Evolutionary conservation across 2,329 filamentous ascomycete species (phyloP).

Genomic region (Aureobasidium sp.): DNA sequence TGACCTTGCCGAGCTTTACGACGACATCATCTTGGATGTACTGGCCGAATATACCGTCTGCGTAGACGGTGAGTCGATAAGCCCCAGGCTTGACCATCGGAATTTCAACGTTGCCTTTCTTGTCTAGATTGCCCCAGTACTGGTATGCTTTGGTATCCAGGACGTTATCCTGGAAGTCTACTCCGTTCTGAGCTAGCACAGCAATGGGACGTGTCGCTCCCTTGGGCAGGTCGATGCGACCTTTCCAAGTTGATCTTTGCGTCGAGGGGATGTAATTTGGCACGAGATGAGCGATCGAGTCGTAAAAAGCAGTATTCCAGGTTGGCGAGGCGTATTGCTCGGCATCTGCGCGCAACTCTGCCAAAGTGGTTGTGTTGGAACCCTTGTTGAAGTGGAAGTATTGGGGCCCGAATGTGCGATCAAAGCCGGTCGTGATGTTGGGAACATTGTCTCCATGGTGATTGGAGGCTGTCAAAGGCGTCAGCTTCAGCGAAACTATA

Average conservation of each 20-base stretch:
- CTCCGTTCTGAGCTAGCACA: conserved; percentile 46
- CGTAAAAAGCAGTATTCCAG: conserved; percentile 57
- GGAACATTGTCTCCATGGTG: conserved; percentile 58
- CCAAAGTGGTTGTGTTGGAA: conserved; percentile 38
- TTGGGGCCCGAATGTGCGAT: conserved; percentile 58
- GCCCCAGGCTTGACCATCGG: conserved; percentile 49
- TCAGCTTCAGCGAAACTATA: too few species aligned
- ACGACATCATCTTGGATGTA: conserved; percentile 47
- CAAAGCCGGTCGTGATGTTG: conserved; percentile 58
- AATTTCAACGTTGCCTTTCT: conserved; percentile 45
- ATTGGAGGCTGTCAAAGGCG: conserved; percentile 43
- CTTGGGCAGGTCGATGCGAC: conserved; percentile 46
- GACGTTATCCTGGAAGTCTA: conserved; percentile 55
- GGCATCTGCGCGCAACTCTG: conserved; percentile 49
- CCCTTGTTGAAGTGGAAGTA: conserved; percentile 59
- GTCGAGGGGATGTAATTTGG: conserved; percentile 52
- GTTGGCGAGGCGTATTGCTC: conserved; percentile 42
- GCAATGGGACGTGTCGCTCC: conserved; percentile 49
- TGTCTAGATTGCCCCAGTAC: conserved; percentile 53
- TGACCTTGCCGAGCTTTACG: conserved; percentile 37
- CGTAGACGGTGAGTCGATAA: conserved; percentile 58
- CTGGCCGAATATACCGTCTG: conserved; percentile 55
- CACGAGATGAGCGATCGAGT: conserved; percentile 53
- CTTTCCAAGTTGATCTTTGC: conserved; percentile 45
- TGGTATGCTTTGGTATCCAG: conserved; percentile 51